A percentile compares a stretch with the other conserved stretches of the same genome.
Evolutionary conservation across 208 protist species (phyloP).

Genomic region (Trichomonas vaginalis): DNA sequence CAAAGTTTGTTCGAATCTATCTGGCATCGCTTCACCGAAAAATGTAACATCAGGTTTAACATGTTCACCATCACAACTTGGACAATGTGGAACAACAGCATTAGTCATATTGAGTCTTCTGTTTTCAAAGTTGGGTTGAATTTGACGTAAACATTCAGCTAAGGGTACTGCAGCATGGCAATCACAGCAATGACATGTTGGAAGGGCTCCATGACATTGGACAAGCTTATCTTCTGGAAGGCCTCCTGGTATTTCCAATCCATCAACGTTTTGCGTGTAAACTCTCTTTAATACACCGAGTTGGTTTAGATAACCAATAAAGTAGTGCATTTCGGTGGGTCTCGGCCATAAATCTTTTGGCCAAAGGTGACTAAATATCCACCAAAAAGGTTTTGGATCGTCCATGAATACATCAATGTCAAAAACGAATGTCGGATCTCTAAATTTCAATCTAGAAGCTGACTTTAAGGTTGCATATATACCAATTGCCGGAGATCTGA

Average conservation of each 20-base stretch:
- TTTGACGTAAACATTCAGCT: not conserved
- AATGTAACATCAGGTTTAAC: not conserved
- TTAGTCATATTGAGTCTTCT: not conserved
- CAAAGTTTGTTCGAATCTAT: not conserved
- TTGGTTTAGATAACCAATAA: not conserved
- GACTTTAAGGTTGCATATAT: not conserved
- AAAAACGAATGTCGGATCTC: not conserved
- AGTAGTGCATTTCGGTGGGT: not conserved
- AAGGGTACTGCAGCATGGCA: not conserved
- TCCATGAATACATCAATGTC: not conserved
- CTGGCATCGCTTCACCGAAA: not conserved
- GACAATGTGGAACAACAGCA: not conserved
- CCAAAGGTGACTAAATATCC: not conserved
- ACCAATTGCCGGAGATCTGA: not conserved
- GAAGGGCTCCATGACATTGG: not conserved
- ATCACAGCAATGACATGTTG: not conserved
- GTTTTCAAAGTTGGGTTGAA: not conserved
- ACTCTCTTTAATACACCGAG: not conserved
- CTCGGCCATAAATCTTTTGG: not conserved
- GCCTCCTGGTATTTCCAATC: not conserved
- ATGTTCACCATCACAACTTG: not conserved
- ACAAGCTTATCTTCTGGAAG: not conserved
- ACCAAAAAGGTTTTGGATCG: conserved; percentile 5
- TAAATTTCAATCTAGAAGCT: not conserved
- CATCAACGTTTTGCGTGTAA: conserved; percentile 16